Evolutionary conservation across 768 basidiomycete genomes (phyloP), one percentile per base, ranked within the genome.

Genomic region (Udeniomyces megalosporus): DNA sequence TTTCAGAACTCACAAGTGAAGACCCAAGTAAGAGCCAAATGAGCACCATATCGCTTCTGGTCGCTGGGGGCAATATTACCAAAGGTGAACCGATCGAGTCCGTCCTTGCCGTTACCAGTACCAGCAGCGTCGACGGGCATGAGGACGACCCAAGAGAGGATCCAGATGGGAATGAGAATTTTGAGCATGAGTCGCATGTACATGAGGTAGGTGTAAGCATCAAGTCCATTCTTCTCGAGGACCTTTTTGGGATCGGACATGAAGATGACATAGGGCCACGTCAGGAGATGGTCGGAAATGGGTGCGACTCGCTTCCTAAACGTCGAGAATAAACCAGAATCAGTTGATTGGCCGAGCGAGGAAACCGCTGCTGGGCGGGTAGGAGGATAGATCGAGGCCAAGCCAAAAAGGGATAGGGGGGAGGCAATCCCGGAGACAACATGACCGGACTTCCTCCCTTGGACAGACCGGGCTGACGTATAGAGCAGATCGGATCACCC

Each of bases 131-230:
- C 81, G 68, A 86, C 73, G 24, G 93, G 93, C 0, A 97, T 75
- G 34, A 97, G 80, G 61, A 95, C 77, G 54, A 75, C 70, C 92
- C 93, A 96, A 2, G 88, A 86, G 38, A 96, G 31, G 53, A 89
- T 66, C 92, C 89, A 99, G 69, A 95, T 88, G 26, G 95, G 92
- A 6, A 92, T 68, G 71, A 96, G 79, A 28, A 91, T 75, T 67
- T 83, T 80, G 54, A 82, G 71, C 81, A 95, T 85, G 78, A 96
- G 83, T 53, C 84, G 81, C 50, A 84, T 77, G 73, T 87, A 96
- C 58, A 89, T 85, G 49, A 95, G 84, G 68, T 86, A 99, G 70
- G 92, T 84, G 75, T 93, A 99, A 17, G 90, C 86, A 71, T 97
- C 93, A 62, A 86, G 77, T 29, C 89, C 89, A 66, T 90, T 91